Base-by-base conservation (phyloP, 805 yeast species). In the Cyberlindnera xylosilytica region DNA sequence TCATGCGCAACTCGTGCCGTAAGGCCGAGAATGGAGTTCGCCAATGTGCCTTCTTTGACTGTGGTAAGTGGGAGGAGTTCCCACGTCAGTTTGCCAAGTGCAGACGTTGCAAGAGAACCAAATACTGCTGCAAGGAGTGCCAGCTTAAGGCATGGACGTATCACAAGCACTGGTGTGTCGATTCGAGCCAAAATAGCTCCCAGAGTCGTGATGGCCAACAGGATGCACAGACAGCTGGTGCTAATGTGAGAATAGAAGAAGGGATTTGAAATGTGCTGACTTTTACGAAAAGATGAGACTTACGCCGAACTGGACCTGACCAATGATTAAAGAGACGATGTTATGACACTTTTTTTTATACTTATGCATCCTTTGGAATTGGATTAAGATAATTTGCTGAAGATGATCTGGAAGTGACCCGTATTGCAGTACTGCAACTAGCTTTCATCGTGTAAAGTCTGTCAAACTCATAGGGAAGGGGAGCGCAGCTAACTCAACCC, bases 11-110 rank as follows among this genome's bases (percentile, higher is more conserved):
- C 62, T 89, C 96, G 1, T 91, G 97, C 60, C 76, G 97, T 44
- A 81, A 90, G 56, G 93, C 91, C 61, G 97, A 90, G 58, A 62
- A 74, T 33, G 97, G 97, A 1, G 84, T 91, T 23, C 74, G 98
- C 40, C 98, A 93, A 65, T 91, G 99, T 64, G 97, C 97, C 1
- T 83, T 83, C 60, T 85, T 89, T 53, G 84, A 80, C 20, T 91
- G 99, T 66, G 97, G 97, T 10, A 81, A 76, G 58, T 91, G 98
- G 98, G 99, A 91, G 63, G 78, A 76, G 36, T 80, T 68, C 48
- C 96, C 97, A 7, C 76, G 95, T 34, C 95, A 91, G 60, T 91
- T 91, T 68, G 95, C 96, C 50, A 91, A 93, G 63, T 91, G 99
- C 63, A 74, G 96, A 44, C 75, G 96, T 36, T 91, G 99, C 64